Evolutionary conservation across 805 yeast species (phyloP), one percentile per base, ranked within the genome.

Genomic region (Metschnikowia cubensis): DNA sequence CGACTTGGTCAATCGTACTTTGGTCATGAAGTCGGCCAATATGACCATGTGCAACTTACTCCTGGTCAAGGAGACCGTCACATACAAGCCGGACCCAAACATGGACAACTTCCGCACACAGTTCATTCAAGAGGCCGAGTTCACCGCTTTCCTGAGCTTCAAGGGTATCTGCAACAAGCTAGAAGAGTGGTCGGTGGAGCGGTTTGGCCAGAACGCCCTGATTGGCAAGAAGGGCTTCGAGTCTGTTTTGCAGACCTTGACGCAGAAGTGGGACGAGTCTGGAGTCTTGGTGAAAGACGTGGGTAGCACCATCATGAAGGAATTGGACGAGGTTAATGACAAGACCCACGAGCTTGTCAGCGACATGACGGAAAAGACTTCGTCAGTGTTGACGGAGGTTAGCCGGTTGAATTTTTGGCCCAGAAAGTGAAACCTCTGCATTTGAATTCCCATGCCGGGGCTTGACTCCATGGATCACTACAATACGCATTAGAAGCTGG

Each of bases 171-270:
- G 96, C 65, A 87, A 83, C 62, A 84, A 87, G 66, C 74, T 92
- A 53, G 99, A 92, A 67, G 95, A 89, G 45, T 92, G 97, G 96
- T 81, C 91, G 0, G 85, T 89, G 5, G 88, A 87, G 61, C 75
- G 97, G 64, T 94, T 92, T 67, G 82, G 84, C 41, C 94, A 88
- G 64, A 92, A 92, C 66, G 97, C 98, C 14, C 69, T 69, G 48
- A 80, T 80, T 58, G 99, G 99, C 31, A 85, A 83, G 58, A 58
- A 69, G 31, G 99, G 97, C 0, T 91, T 92, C 58, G 98, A 94
- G 54, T 66, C 80, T 2, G 97, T 94, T 2, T 73, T 92, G 49
- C 65, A 79, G 50, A 63, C 74, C 10, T 69, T 82, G 38, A 71
- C 75, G 36, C 71, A 73, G 39, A 74, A 72, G 51, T 70, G 77